These are phyloP conservation scores for Gentiana dahurica DNA, from an alignment of 257 asterid species.

Conservation along the genomic window DNA sequence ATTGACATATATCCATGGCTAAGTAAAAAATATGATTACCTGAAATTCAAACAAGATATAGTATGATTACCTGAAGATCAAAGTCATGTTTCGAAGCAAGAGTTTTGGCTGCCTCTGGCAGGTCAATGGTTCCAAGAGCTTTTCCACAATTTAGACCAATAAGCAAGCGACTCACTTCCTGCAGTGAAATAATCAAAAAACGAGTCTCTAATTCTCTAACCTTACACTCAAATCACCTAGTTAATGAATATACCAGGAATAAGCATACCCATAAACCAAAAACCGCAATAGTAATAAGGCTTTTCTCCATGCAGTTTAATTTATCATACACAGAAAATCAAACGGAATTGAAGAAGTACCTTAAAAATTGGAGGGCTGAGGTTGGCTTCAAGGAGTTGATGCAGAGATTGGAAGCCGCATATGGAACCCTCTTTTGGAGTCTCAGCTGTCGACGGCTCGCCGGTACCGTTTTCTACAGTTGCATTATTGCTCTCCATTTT, in stretches of 20 bases:
- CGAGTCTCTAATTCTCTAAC: too few relatives aligned
- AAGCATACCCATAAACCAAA: too few relatives aligned
- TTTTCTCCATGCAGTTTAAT: too few relatives aligned
- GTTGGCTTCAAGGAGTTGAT: slow-evolving; percentile 66
- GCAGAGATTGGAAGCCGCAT: slow-evolving; percentile 79
- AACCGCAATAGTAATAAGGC: too few relatives aligned
- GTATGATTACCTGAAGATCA: slow-evolving; percentile 67
- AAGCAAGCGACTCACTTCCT: slow-evolving; percentile 82
- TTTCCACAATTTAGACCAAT: slow-evolving; percentile 76
- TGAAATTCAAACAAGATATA: too few relatives aligned
- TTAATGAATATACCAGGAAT: too few relatives aligned
- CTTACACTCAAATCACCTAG: too few relatives aligned
- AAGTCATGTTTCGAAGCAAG: slow-evolving; percentile 60
- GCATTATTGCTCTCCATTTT: slow-evolving; percentile 40
- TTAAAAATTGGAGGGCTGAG: slow-evolving; percentile 66
- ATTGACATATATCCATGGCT: too few relatives aligned
- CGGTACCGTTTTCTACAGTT: slow-evolving; percentile 24
- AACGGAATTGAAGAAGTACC: slow-evolving; percentile 23
- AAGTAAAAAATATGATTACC: too few relatives aligned
- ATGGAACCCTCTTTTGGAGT: slow-evolving; percentile 48
- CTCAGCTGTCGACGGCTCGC: slow-evolving; percentile 9
- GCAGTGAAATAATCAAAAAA: background rate
- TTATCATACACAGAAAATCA: too few relatives aligned
- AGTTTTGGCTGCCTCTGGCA: slow-evolving; percentile 43
- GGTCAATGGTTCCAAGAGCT: slow-evolving; percentile 34